These are phyloP conservation scores for Cutaneotrichosporon sp. DNA, from an alignment of 1,284 basidiomycete genomes.

Conservation along the genomic window DNA sequence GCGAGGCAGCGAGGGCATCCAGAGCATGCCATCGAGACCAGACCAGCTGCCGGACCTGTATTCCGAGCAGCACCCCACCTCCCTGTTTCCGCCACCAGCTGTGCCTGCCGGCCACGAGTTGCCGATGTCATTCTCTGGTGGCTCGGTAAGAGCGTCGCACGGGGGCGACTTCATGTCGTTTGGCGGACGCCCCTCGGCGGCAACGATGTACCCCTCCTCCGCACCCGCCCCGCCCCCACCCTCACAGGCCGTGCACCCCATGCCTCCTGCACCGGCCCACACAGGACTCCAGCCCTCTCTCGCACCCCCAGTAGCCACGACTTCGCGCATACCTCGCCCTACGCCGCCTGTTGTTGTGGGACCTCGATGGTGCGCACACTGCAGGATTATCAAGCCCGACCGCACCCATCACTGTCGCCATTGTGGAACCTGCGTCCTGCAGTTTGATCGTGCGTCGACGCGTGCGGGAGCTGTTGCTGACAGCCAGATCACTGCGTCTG, in stretches of 20 bases:
- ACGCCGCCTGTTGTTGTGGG: conserved; percentile 28
- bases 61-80: not conserved
- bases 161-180: not conserved
- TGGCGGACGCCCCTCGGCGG: not conserved
- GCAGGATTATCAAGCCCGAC: conserved; percentile 50
- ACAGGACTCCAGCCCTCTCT: not conserved
- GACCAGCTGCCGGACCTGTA: not conserved
- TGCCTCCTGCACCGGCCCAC: not conserved
- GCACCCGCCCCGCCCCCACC: not conserved
- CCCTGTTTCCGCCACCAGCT: not conserved
- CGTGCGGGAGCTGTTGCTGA: not conserved
- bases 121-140: not conserved
- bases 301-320: not conserved
- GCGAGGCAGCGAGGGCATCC: not conserved
- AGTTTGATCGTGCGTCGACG: conserved; percentile 39
- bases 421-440: conserved; percentile 50
- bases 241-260: not conserved
- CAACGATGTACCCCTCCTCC: not conserved
- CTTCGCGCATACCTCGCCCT: conserved; percentile 29
- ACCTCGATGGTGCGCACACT: conserved; percentile 46
- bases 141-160: not conserved
- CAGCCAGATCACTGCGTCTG: conserved; percentile 47
- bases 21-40: not conserved
- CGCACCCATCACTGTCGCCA: conserved; percentile 53
- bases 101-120: not conserved